Evolutionary conservation across 208 protist genomes (phyloP).

Genomic region (Leptomonas seymouri): DNA sequence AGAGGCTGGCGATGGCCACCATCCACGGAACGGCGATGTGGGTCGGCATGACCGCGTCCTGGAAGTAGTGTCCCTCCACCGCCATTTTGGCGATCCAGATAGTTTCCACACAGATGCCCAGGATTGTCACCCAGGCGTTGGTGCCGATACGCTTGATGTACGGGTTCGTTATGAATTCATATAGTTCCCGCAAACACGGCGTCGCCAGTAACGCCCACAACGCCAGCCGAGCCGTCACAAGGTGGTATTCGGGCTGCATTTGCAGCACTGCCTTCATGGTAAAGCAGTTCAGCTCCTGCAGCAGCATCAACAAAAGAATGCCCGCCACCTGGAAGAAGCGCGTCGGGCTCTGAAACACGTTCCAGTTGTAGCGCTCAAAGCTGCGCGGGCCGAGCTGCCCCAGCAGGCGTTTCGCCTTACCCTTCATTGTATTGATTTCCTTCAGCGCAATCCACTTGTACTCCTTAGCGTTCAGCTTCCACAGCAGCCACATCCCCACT

Average conservation of each 20-base stretch:
- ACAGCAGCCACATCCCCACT: constrained; percentile 81
- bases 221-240: constrained; percentile 88
- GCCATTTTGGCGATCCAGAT: constrained; percentile 75
- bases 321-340: constrained; percentile 69
- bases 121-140: constrained; percentile 87
- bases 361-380: constrained; percentile 92
- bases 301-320: constrained; percentile 81
- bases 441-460: constrained; percentile 81
- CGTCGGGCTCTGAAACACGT: constrained; percentile 77
- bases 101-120: constrained; percentile 76
- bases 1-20: constrained; percentile 46
- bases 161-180: constrained; percentile 89
- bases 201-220: constrained; percentile 89
- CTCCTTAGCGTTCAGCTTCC: constrained; percentile 65
- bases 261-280: constrained; percentile 96
- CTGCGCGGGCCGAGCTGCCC: constrained; percentile 84
- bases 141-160: constrained; percentile 86
- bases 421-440: constrained; percentile 60
- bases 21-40: constrained; percentile 82
- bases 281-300: constrained; percentile 96
- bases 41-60: constrained; percentile 53
- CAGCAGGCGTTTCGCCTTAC: constrained; percentile 69
- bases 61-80: constrained; percentile 81
- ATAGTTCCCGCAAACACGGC: constrained; percentile 92
- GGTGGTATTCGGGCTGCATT: constrained; percentile 81